Evolutionary conservation across 768 basidiomycete species (phyloP).

Genomic region (Paxillus rubicundulus): DNA sequence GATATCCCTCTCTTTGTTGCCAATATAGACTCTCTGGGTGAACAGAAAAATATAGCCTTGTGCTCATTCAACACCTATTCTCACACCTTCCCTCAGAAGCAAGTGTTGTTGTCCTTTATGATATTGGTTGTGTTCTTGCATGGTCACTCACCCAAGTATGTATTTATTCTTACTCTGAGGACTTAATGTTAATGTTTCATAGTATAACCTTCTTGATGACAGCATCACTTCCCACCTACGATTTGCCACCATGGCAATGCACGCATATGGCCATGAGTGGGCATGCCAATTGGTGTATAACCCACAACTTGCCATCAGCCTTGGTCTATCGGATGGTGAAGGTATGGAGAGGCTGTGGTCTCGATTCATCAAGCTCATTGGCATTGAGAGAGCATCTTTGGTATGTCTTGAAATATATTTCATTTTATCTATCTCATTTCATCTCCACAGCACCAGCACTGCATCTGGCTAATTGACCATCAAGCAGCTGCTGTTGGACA

Average conservation of each 20-base stretch:
- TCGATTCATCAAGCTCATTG: slow-evolving; percentile 31
- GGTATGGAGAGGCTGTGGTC: slow-evolving; percentile 32
- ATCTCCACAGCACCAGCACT: slow-evolving; percentile 14
- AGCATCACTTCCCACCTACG: slow-evolving; percentile 17
- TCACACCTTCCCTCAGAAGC: slow-evolving; percentile 26
- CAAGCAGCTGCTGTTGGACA: slow-evolving; percentile 27
- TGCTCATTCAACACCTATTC: slow-evolving; percentile 32
- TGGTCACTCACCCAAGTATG: slow-evolving; percentile 25
- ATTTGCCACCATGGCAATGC: slow-evolving; percentile 36
- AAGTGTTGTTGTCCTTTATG: slow-evolving; percentile 31
- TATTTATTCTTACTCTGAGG: not conserved
- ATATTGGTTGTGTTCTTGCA: slow-evolving; percentile 37
- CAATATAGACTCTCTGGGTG: slow-evolving; percentile 34
- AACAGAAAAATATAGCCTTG: slow-evolving; percentile 40
- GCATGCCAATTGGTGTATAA: slow-evolving; percentile 17
- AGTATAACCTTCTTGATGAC: slow-evolving; percentile 29
- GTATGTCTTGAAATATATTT: slow-evolving; percentile 21
- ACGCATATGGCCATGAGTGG: slow-evolving; percentile 40
- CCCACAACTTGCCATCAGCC: slow-evolving; percentile 19
- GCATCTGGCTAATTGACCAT: slow-evolving; percentile 36
- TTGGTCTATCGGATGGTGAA: slow-evolving; percentile 21
- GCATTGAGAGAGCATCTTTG: slow-evolving; percentile 27
- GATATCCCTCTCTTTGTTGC: slow-evolving; percentile 40
- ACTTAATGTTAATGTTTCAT: not conserved
- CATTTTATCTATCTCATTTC: not conserved